Conservation (phyloP, 192 early-diverging fungal species). For the Gonapodya prolifera region DNA sequence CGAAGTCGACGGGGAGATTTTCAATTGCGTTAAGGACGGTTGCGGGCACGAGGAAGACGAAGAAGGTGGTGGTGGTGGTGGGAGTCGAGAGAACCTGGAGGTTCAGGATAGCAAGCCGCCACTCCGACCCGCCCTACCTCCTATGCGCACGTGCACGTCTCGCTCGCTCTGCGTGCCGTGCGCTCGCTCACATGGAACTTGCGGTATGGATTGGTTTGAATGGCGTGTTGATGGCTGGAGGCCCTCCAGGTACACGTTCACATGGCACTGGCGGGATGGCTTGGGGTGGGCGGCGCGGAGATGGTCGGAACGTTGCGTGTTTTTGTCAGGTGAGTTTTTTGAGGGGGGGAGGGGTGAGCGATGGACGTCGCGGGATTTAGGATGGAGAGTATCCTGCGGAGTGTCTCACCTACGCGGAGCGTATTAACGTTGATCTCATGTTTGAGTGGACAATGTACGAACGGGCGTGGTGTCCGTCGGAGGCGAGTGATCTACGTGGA, state of each 20-base stretch:
- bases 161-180: neutral
- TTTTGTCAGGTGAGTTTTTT: neutral
- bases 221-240: neutral
- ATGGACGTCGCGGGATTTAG: neutral
- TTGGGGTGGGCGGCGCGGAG: neutral
- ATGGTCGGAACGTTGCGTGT: neutral
- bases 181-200: neutral
- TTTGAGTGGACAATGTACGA: no score
- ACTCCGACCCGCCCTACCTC: neutral
- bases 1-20: no score
- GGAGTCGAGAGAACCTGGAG: no score
- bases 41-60: no score
- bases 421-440: no score
- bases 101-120: neutral
- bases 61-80: no score
- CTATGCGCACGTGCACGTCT: neutral
- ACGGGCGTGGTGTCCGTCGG: no score
- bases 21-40: no score
- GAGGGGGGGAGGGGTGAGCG: neutral
- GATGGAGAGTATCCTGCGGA: neutral
- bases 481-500: no score
- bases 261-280: neutral
- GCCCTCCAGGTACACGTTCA: neutral
- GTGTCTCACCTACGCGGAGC: no score
- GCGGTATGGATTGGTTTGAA: no score